Evolutionary conservation across 2,329 filamentous ascomycete species (phyloP), one percentile per base, ranked within the genome.

Genomic region (Aspergillus persii): DNA sequence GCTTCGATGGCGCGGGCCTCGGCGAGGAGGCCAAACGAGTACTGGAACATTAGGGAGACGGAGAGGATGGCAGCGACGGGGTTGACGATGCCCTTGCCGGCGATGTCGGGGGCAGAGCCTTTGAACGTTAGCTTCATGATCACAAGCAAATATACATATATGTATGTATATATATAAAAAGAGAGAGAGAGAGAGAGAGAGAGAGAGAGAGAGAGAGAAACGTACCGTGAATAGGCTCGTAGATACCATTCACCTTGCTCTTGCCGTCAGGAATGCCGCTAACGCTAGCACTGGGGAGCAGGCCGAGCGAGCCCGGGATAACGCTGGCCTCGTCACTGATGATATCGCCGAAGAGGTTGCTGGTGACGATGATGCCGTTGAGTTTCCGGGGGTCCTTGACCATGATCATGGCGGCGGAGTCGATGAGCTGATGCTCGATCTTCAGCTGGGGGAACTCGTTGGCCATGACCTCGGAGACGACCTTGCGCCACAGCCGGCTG

Each of bases 381-480:
- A 98, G 83, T 26, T 87, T 86, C 9, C 88, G 83, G 8, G 94
- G 94, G 78, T 93, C 94, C 88, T 96, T 97, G 72, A 98, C 86
- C 89, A 98, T 92, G 68, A 97, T 82, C 93, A 98, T 97, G 65
- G 94, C 94, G n/a, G 94, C 94, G 58, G 87, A 91, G 80, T 98
- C 94, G 73, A 98, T 96, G 53, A 98, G 84, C 75, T 98, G 93
- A 76, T 96, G 94, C 65, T 88, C 86, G 48, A 96, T 80, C 80
- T 90, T 86, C 50, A 97, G 79, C 74, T 94, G 86, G 2, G 94
- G 92, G 80, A 96, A 98, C 82, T 97, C 94, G 66, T 88, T 88
- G 67, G 83, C 84, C 84, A 96, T 94, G 59, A 92, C 84, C 79
- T 96, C 91, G 46, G 85, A 87, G 49, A 96, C 89, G 2, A 90